These are phyloP conservation scores for Puccinia hordei DNA, from an alignment of 1,284 basidiomycete genomes.

Conservation along the genomic window DNA sequence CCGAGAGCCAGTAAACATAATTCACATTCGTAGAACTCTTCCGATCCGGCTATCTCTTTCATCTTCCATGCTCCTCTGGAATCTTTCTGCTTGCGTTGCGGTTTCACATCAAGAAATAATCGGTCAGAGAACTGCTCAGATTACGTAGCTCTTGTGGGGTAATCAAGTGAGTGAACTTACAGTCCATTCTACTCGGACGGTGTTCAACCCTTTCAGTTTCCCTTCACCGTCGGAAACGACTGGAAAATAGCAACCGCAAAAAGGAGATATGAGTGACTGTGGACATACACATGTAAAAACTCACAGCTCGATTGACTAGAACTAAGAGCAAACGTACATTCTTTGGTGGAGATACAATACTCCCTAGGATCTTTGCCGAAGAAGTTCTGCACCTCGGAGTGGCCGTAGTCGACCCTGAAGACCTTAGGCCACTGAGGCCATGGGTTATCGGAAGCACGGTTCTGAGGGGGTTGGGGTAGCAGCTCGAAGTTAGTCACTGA, in stretches of 20 bases:
- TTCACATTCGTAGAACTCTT: slow-evolving; percentile 89
- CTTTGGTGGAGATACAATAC: slow-evolving; percentile 91
- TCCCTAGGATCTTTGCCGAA: slow-evolving; percentile 92
- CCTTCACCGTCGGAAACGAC: slow-evolving; percentile 79
- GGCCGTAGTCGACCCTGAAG: slow-evolving; percentile 69
- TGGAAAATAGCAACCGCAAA: slow-evolving; percentile 45
- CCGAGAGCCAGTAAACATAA: slow-evolving; percentile 79
- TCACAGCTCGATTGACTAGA: no score
- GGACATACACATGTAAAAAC: neutral
- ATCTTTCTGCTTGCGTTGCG: slow-evolving; percentile 21
- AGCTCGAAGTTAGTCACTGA: slow-evolving; percentile 95
- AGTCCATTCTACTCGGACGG: slow-evolving; percentile 61
- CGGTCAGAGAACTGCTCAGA: neutral
- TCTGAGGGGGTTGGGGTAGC: slow-evolving; percentile 72
- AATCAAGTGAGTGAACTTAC: slow-evolving; percentile 4
- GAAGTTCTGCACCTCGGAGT: slow-evolving; percentile 87
- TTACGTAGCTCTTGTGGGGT: no score
- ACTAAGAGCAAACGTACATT: slow-evolving; percentile 61
- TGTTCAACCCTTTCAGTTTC: slow-evolving; percentile 84
- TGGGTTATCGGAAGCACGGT: slow-evolving; percentile 79
- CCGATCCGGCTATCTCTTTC: slow-evolving; percentile 90
- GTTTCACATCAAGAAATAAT: neutral
- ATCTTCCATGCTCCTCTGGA: slow-evolving; percentile 64
- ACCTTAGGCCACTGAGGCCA: slow-evolving; percentile 84
- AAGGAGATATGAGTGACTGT: neutral